Evolutionary conservation across 2,329 filamentous ascomycete genomes (phyloP), one percentile per base, ranked within the genome.

Genomic region (Neurospora crassa): DNA sequence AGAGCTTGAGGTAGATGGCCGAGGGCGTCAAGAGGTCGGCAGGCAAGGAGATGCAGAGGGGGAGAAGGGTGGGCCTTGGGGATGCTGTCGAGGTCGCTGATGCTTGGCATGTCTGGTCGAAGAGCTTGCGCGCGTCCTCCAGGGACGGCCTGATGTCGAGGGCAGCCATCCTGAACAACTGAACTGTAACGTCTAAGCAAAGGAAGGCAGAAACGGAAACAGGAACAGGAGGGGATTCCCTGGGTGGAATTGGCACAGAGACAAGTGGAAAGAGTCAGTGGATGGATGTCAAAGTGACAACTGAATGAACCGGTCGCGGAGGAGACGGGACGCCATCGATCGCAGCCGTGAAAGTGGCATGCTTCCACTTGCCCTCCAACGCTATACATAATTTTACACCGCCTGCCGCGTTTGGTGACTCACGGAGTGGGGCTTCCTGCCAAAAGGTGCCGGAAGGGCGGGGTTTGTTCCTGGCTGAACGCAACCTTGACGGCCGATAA

Each of bases 21-120:
- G 93, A 95, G 3, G 96, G 96, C 1, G 95, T 99, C 80, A 98
- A 87, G 76, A 98, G 90, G 81, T 97, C 95, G 76, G 95, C 95
- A 6, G 93, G 90, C 76, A 97, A 93, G 74, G 94, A 92, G 20
- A 91, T 89, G 79, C 90, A 92, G 41, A 96, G 80, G 1, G 92
- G 92, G 12, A 95, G 86, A 70, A 94, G 85, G 77, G 94, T 95
- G 3, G 91, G 75, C 45, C 73, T 70, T 18, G 72, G 72, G 10
- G 70, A 47, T 5, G 73, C 74, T 53, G 94, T 95, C 4, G 91
- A 75, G 40, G 73, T 71, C 16, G 72, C 72, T 10, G 70, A 53
- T 8, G 73, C 74, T 67, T 71, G 40, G 70, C 71, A 67, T 2
- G 76, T 72, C 70, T 75, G 67, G 43, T 74, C 74, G 73, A 74